Evolutionary conservation across 768 basidiomycete genomes (phyloP).

Genomic region (Pleurotus tuber-regium): DNA sequence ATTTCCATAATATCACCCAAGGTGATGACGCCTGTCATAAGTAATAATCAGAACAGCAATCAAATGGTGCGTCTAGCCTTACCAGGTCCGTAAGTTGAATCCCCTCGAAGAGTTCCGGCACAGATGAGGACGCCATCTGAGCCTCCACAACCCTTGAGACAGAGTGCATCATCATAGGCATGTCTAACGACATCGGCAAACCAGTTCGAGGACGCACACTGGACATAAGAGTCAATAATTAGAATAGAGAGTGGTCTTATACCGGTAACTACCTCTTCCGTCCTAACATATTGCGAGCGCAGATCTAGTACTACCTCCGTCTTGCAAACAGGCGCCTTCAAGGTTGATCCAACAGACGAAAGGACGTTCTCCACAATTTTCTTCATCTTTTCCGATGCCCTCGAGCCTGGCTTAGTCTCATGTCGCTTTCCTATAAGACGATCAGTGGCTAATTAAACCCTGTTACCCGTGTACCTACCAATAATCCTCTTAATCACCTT

Average conservation of each 20-base stretch:
- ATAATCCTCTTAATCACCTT: constrained; percentile 61
- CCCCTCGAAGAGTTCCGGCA: constrained; percentile 83
- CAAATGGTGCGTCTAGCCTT: constrained; percentile 11
- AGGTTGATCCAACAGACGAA: constrained; percentile 62
- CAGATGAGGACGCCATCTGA: constrained; percentile 82
- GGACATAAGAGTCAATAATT: not conserved
- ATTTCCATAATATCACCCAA: constrained; percentile 89
- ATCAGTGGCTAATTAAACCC: not conserved
- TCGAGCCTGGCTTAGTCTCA: constrained; percentile 53
- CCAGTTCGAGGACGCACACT: constrained; percentile 79
- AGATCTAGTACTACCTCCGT: constrained; percentile 67
- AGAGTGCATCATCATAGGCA: constrained; percentile 73
- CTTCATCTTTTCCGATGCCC: constrained; percentile 52
- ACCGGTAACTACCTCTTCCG: constrained; percentile 51
- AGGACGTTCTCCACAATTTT: constrained; percentile 62
- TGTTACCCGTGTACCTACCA: constrained; percentile 36
- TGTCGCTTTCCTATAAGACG: constrained; percentile 59
- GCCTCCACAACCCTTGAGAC: constrained; percentile 54
- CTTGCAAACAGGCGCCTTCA: constrained; percentile 77
- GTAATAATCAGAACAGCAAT: not conserved
- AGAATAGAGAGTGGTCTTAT: not conserved
- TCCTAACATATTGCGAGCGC: constrained; percentile 72
- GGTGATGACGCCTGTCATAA: constrained; percentile 58
- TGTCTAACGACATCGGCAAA: constrained; percentile 83
- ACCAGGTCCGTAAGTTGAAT: constrained; percentile 84